These are phyloP conservation scores for Apiotrichum mycotoxinovorans DNA, from an alignment of 1,284 basidiomycete species.

Conservation along the genomic window DNA sequence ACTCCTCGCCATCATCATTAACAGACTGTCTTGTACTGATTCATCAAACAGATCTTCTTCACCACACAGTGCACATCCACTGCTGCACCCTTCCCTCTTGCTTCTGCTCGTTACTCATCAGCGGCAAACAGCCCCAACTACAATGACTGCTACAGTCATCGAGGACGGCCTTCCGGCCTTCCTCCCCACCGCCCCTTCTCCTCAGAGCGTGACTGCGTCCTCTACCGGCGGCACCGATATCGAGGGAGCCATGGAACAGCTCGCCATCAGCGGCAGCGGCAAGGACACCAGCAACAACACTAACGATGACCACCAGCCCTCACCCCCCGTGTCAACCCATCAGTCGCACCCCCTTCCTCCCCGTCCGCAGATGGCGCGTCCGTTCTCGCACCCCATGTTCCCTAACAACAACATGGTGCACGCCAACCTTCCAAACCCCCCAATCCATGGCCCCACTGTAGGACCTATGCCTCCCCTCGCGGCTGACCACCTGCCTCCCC, in stretches of 20 bases:
- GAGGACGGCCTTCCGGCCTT: not conserved
- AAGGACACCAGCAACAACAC: too few relatives aligned
- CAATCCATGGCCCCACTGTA: too few relatives aligned
- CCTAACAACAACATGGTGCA: not conserved
- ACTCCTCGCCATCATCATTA: not conserved
- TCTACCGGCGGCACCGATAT: not conserved
- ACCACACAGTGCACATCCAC: too few relatives aligned
- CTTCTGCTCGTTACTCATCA: too few relatives aligned
- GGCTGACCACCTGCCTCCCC: not conserved
- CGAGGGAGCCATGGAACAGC: not conserved
- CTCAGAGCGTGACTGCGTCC: not conserved
- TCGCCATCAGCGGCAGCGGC: not conserved
- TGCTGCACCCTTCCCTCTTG: too few relatives aligned
- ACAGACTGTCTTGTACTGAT: not conserved
- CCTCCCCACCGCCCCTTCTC: constrained; percentile 1
- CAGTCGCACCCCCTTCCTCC: not conserved
- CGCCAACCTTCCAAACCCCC: too few relatives aligned
- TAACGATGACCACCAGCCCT: not conserved
- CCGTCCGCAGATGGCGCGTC: not conserved
- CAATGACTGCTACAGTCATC: not conserved
- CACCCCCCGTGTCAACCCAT: not conserved
- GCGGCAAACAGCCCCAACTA: too few relatives aligned
- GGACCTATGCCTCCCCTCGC: too few relatives aligned
- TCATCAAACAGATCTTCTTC: too few relatives aligned
- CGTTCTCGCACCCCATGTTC: not conserved